phyloP scores from a whole-genome alignment of 1,139 yeast genomes.

The Arxiozyma heterogenica region DNA sequence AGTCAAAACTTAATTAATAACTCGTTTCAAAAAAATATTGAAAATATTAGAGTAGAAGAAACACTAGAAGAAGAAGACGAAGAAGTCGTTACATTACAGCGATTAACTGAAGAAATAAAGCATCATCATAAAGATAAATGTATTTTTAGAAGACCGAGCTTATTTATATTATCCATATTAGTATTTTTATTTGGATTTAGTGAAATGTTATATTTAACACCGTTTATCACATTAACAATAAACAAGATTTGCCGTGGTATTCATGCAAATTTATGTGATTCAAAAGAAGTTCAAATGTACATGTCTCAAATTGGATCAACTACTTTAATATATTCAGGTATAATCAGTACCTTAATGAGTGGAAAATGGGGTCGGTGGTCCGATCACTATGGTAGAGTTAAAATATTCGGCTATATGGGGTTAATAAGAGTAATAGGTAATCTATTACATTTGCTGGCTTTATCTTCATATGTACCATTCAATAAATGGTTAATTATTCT shows the following conservation, averaged over 20 bases:
- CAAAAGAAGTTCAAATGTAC: slow-evolving; percentile 26
- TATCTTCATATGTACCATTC: slow-evolving; percentile 11
- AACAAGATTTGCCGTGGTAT: slow-evolving; percentile 25
- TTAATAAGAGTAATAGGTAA: slow-evolving; percentile 10
- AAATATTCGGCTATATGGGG: slow-evolving; percentile 11
- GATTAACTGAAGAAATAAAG: slow-evolving; percentile 13
- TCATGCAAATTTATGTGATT: slow-evolving; percentile 21
- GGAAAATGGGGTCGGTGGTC: slow-evolving; percentile 46
- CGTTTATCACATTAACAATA: slow-evolving; percentile 25
- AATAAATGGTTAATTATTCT: slow-evolving; percentile 9
- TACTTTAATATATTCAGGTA: slow-evolving; percentile 15
- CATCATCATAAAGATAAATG: slow-evolving; percentile 10
- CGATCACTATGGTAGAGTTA: slow-evolving; percentile 51
- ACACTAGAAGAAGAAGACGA: neutral
- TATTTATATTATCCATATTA: slow-evolving; percentile 21
- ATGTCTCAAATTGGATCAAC: slow-evolving; percentile 20
- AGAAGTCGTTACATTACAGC: slow-evolving; percentile 1
- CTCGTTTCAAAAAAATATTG: neutral
- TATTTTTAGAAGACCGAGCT: slow-evolving; percentile 26
- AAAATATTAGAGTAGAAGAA: neutral
- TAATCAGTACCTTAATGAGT: slow-evolving; percentile 20
- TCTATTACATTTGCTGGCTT: slow-evolving; percentile 6
- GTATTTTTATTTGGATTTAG: slow-evolving; percentile 17
- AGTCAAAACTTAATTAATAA: neutral
- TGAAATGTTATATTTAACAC: slow-evolving; percentile 25